Percentiles rank a stretch among this genome's conserved stretches.
phyloP scores from a whole-genome alignment of 1,139 yeast genomes.

The Protomyces inouyei region DNA sequence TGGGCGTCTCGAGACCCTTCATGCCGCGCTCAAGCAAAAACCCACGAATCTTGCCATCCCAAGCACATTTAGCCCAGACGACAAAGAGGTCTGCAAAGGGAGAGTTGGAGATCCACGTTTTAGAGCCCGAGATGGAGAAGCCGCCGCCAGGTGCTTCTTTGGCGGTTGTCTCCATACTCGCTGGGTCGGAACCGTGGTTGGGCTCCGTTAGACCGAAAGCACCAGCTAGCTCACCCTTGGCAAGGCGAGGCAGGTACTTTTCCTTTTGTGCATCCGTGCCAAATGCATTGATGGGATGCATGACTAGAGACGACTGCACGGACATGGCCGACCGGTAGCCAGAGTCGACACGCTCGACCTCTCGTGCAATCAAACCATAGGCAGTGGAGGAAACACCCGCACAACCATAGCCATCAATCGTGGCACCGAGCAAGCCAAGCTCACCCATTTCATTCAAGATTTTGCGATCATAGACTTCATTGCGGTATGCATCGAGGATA shows the following conservation, averaged over 20 bases:
- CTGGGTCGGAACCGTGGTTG: slow-evolving; percentile 48
- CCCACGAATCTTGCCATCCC: slow-evolving; percentile 46
- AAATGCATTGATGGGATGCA: slow-evolving; percentile 45
- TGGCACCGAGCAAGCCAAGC: slow-evolving; percentile 45
- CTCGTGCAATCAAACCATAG: slow-evolving; percentile 46
- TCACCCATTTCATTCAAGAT: slow-evolving; percentile 42
- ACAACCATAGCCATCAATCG: slow-evolving; percentile 46
- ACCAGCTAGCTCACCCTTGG: slow-evolving; percentile 46
- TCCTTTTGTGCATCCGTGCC: slow-evolving; percentile 46
- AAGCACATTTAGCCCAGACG: slow-evolving; percentile 44
- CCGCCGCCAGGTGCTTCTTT: slow-evolving; percentile 43
- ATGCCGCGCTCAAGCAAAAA: slow-evolving; percentile 44
- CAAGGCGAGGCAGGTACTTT: slow-evolving; percentile 43
- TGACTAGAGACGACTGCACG: slow-evolving; percentile 47
- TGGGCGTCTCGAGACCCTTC: slow-evolving; percentile 43
- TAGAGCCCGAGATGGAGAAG: slow-evolving; percentile 44
- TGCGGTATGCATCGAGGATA: slow-evolving; percentile 44
- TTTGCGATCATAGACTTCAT: slow-evolving; percentile 41
- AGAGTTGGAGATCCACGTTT: slow-evolving; percentile 48
- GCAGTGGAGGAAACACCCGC: slow-evolving; percentile 45
- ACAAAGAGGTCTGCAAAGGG: slow-evolving; percentile 46
- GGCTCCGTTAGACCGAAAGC: slow-evolving; percentile 47
- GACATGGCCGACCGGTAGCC: slow-evolving; percentile 47
- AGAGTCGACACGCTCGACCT: slow-evolving; percentile 46
- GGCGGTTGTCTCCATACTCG: slow-evolving; percentile 46